Base-by-base conservation (phyloP, 495 filamentous ascomycete species). In the Tuber indicum region DNA sequence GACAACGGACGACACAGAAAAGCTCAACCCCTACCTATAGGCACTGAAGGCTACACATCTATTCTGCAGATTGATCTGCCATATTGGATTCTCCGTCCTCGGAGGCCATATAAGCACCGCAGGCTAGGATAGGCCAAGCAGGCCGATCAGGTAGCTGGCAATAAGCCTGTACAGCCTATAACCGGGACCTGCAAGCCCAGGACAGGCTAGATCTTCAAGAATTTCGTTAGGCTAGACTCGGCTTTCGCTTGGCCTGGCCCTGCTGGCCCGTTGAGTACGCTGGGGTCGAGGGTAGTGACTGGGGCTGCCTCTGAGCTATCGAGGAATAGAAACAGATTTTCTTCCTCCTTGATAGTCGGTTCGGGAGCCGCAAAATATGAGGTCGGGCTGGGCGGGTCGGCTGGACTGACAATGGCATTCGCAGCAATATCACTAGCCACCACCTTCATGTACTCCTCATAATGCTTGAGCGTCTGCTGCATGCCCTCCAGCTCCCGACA, bases 11-110 rank as follows among this genome's bases (percentile, higher is more conserved):
- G 39, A 41, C 39, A 41, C 4, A 41, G 39, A 5, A 41, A 41
- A 41, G 39, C 39, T 41, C 39, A 41, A 41, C 39, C 39, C 39
- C 62, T 75, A 73, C 75, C 82, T 77, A 79, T 79, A 83, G 95
- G 97, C 95, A 99, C 95, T 91, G 96, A 96, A 97, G 96, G 96
- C 94, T 96, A 88, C 93, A 98, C 95, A 98, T 97, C 94, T 97
- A 91, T 93, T 88, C 95, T 88, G 96, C 96, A 97, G 95, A 93
- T 97, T 97, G 95, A 97, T 97, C 95, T 97, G 94, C 94, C 96
- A 89, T 86, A 88, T 96, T 92, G 89, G 91, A 87, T 87, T 91
- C 91, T 88, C 88, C 88, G 85, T 88, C 88, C 79, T 84, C 83
- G 81, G 84, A 72, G 46, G 79, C 73, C 77, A 72, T 44, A 41